phyloP scores from a whole-genome alignment of 208 protist genomes.

The Leishmania mexicana region DNA sequence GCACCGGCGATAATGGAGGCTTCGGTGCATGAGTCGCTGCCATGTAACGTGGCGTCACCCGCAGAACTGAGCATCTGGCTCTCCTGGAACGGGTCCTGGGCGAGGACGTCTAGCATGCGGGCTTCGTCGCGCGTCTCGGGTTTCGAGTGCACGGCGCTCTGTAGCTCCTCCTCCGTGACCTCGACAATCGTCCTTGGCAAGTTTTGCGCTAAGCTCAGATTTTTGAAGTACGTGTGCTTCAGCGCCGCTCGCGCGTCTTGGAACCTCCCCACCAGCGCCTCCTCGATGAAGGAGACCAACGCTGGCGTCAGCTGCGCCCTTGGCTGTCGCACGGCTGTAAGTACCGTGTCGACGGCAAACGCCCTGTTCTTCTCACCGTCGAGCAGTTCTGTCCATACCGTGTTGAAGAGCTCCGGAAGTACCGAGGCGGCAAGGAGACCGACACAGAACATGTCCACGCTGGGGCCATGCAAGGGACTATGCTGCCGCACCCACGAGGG shows the following conservation, averaged over 20 bases:
- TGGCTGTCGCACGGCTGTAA: slow-evolving; percentile 29
- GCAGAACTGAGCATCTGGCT: slow-evolving; percentile 40
- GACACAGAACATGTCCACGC: slow-evolving; percentile 75
- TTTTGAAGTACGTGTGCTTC: slow-evolving; percentile 54
- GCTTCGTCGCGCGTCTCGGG: slow-evolving; percentile 55
- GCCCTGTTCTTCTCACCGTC: slow-evolving; percentile 6
- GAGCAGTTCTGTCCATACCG: slow-evolving; percentile 42
- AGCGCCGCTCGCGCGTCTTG: slow-evolving; percentile 42
- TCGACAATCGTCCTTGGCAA: slow-evolving; percentile 31
- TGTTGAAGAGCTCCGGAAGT: slow-evolving; percentile 47
- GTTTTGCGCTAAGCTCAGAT: slow-evolving; percentile 5
- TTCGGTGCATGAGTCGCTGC: slow-evolving; percentile 27
- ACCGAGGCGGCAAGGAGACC: slow-evolving; percentile 73
- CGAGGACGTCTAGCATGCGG: slow-evolving; percentile 61
- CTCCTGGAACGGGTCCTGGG: slow-evolving; percentile 55
- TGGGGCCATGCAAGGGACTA: slow-evolving; percentile 26
- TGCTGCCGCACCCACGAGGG: slow-evolving; percentile 48
- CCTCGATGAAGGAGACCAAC: slow-evolving; percentile 60
- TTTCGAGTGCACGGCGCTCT: slow-evolving; percentile 43
- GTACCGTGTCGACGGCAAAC: slow-evolving; percentile 35
- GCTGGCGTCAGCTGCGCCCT: slow-evolving; percentile 22
- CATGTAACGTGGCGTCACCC: slow-evolving; percentile 14
- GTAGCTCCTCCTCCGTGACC: slow-evolving; percentile 45
- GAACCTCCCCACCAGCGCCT: slow-evolving; percentile 38
- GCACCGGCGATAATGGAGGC: slow-evolving; percentile 13